Percentiles rank a stretch among this genome's conserved stretches.
These are phyloP conservation scores for Tuber melanosporum DNA, from an alignment of 495 filamentous ascomycete species.

Conservation along the genomic window DNA sequence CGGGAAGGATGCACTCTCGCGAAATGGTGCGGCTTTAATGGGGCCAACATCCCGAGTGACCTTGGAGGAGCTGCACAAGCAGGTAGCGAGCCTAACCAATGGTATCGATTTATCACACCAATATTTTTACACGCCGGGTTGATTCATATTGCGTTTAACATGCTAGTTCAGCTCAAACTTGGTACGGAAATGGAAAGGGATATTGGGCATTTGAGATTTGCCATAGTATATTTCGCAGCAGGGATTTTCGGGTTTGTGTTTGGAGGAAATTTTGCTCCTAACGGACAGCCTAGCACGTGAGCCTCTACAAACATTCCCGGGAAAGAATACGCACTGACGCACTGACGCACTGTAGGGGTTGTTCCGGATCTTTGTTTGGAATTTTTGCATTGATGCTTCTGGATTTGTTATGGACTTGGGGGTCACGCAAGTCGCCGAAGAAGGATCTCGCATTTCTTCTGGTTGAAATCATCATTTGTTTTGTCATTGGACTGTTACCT, in stretches of 20 bases:
- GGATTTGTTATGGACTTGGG: slow-evolving; percentile 89
- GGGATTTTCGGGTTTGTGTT: slow-evolving; percentile 97
- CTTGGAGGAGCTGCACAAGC: slow-evolving; percentile 49
- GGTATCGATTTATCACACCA: slow-evolving; percentile 91
- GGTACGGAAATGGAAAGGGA: slow-evolving; percentile 83
- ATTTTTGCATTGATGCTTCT: slow-evolving; percentile 80
- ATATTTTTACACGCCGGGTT: slow-evolving; percentile 93
- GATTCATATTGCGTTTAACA: slow-evolving; percentile 91
- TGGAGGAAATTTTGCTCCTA: slow-evolving; percentile 83
- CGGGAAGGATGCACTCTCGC: slow-evolving; percentile 61
- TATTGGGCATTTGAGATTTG: slow-evolving; percentile 79
- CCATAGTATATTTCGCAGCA: slow-evolving; percentile 76
- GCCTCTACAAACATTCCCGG: slow-evolving; percentile 1
- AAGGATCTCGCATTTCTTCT: slow-evolving; percentile 78
- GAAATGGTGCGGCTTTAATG: slow-evolving; percentile 73
- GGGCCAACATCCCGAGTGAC: slow-evolving; percentile 37
- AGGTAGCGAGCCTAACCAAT: slow-evolving; percentile 69
- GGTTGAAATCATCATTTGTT: slow-evolving; percentile 77
- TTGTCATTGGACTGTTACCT: slow-evolving; percentile 84
- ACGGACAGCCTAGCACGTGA: slow-evolving; percentile 64
- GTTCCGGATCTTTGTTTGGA: slow-evolving; percentile 84
- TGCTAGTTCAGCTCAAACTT: slow-evolving; percentile 79
- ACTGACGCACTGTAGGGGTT: slow-evolving; percentile 50
- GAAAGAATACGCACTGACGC: slow-evolving; percentile 15
- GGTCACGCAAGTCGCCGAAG: slow-evolving; percentile 62